phyloP scores from a whole-genome alignment of 768 basidiomycete species.

The Podaxis rugospora region DNA sequence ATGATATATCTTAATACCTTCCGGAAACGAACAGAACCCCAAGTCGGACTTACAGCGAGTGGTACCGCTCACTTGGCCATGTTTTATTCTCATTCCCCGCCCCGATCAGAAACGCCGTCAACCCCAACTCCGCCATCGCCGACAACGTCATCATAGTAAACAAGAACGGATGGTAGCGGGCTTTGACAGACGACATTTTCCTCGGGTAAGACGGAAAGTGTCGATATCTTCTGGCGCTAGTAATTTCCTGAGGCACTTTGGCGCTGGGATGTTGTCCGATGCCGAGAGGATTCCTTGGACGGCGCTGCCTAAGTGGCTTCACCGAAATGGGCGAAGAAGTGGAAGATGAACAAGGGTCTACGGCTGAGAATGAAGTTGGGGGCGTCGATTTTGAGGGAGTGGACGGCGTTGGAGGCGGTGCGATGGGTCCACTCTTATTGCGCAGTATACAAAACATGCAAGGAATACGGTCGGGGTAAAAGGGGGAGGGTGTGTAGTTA shows the following conservation, averaged over 20 bases:
- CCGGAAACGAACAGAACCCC: constrained; percentile 6
- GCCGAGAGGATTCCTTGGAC: background rate
- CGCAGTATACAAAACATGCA: background rate
- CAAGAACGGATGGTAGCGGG: constrained; percentile 58
- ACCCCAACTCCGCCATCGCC: constrained; percentile 68
- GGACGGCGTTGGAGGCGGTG: background rate
- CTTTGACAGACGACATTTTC: constrained; percentile 39
- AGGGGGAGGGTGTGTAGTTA: background rate
- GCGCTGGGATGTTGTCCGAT: background rate
- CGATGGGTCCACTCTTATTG: background rate
- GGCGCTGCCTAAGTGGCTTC: background rate
- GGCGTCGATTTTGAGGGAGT: background rate
- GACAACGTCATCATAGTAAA: constrained; percentile 62
- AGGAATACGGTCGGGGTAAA: background rate
- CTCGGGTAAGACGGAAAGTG: constrained; percentile 2
- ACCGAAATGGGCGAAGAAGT: background rate
- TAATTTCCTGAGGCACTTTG: background rate
- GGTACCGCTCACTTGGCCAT: constrained; percentile 62
- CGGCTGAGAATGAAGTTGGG: background rate
- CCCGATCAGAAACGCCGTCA: constrained; percentile 70
- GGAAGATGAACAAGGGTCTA: background rate
- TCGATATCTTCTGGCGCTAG: background rate
- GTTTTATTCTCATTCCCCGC: constrained; percentile 58
- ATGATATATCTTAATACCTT: background rate
- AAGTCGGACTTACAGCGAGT: constrained; percentile 47